Percentiles rank a stretch among this genome's conserved stretches.
phyloP scores from a whole-genome alignment of 352 stramenopile species.

The Pythium diclinum region DNA sequence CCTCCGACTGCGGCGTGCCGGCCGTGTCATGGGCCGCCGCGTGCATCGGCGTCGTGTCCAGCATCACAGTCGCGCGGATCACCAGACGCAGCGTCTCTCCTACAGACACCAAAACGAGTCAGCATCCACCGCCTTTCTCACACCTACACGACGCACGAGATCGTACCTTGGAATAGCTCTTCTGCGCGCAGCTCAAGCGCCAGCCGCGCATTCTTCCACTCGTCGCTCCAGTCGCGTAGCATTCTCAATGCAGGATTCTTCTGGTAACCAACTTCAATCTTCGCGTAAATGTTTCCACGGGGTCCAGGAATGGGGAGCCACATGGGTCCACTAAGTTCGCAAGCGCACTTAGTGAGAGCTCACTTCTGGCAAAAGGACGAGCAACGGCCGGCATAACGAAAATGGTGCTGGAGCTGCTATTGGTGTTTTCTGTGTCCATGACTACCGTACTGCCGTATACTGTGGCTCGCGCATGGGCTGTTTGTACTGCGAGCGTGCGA shows the following conservation, averaged over 20 bases:
- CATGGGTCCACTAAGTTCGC: conserved; percentile 7
- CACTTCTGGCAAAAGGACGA: background rate
- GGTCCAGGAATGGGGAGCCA: background rate
- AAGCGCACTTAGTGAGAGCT: background rate
- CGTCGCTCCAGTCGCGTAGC: conserved; percentile 64
- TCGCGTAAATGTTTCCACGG: background rate
- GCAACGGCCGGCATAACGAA: background rate
- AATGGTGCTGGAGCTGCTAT: conserved; percentile 6
- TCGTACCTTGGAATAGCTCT: conserved; percentile 62
- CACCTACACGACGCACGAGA: background rate
- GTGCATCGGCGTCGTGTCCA: conserved; percentile 8
- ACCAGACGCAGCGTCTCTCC: conserved; percentile 20
- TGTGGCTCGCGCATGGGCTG: background rate
- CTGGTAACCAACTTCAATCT: conserved; percentile 15
- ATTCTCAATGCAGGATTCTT: background rate
- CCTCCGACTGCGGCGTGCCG: background rate
- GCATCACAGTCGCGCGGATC: conserved; percentile 13
- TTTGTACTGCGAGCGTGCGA: conserved; percentile 10
- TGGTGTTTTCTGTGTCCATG: conserved; percentile 1
- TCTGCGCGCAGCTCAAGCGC: conserved; percentile 48
- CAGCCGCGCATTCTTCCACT: conserved; percentile 57
- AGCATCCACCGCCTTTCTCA: background rate
- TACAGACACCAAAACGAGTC: background rate
- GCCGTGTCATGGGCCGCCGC: conserved; percentile 1
- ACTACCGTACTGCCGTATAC: conserved; percentile 3